Evolutionary conservation across 495 filamentous ascomycete species (phyloP).

Genomic region (Geopyxis carbonaria): DNA sequence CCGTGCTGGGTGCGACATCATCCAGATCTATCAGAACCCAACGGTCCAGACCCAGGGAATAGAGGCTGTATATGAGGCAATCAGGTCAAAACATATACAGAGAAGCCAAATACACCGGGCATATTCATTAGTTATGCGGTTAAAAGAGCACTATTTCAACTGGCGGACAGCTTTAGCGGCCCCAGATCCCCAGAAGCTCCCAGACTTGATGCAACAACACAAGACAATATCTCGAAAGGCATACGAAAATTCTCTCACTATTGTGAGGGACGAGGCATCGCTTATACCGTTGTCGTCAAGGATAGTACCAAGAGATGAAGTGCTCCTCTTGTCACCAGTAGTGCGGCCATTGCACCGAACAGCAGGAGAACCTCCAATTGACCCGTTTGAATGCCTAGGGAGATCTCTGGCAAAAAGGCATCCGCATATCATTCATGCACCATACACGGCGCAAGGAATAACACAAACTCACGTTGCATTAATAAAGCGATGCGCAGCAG

Average conservation of each 20-base stretch:
- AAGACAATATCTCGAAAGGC: conserved; percentile 18
- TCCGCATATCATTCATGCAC: conserved; percentile 41
- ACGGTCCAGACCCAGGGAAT: conserved; percentile 19
- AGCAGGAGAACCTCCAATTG: conserved; percentile 23
- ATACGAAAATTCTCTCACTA: conserved; percentile 24
- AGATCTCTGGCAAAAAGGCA: conserved; percentile 37
- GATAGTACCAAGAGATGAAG: conserved; percentile 28
- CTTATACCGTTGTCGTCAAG: conserved; percentile 20
- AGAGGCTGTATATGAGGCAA: conserved; percentile 22
- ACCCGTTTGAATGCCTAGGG: conserved; percentile 46
- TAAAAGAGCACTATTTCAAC: conserved; percentile 25
- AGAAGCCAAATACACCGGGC: conserved; percentile 21
- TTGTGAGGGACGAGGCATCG: conserved; percentile 24
- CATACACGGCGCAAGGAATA: conserved; percentile 41
- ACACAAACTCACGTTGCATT: conserved; percentile 42
- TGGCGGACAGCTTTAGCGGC: conserved; percentile 24
- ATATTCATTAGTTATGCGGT: conserved; percentile 12
- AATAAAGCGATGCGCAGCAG: conserved; percentile 36
- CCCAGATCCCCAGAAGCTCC: conserved; percentile 15
- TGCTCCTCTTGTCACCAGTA: conserved; percentile 44
- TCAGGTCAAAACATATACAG: conserved; percentile 12
- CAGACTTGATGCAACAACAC: conserved; percentile 23
- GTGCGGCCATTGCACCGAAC: conserved; percentile 31
- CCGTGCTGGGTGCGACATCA: conserved; percentile 24
- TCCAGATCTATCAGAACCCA: conserved; percentile 16